A percentile compares a stretch with the other conserved stretches of the same genome.
phyloP scores from a whole-genome alignment of 495 filamentous ascomycete genomes.

The Elasticomyces elasticus region DNA sequence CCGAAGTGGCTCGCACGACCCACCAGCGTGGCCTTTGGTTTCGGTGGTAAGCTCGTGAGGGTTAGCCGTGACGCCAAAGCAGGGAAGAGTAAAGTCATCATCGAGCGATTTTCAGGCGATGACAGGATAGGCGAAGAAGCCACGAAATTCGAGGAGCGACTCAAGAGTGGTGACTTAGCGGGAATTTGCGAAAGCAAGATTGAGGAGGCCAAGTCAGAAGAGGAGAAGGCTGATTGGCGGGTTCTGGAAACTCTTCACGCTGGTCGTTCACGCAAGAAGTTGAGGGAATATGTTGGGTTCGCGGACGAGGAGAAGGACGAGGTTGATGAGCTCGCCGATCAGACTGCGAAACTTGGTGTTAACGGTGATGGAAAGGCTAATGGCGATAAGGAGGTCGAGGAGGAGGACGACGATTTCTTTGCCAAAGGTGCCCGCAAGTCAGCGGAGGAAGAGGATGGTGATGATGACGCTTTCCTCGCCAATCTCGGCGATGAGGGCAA shows the following conservation, averaged over 20 bases:
- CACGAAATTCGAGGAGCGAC: constrained; percentile 72
- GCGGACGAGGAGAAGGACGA: constrained; percentile 48
- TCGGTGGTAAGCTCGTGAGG: constrained; percentile 84
- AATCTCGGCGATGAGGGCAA: constrained; percentile 65
- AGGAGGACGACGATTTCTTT: constrained; percentile 59
- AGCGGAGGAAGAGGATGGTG: too few species aligned
- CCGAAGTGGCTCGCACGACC: constrained; percentile 87
- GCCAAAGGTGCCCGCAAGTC: constrained; percentile 59
- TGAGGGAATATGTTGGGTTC: constrained; percentile 84
- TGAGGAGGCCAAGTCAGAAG: constrained; percentile 61
- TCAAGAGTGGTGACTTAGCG: constrained; percentile 65
- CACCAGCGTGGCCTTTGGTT: constrained; percentile 83
- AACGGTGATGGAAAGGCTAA: constrained; percentile 36
- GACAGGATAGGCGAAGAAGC: constrained; percentile 73
- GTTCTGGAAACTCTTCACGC: constrained; percentile 83
- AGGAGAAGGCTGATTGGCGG: constrained; percentile 92
- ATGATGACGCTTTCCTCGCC: constrained; percentile 72
- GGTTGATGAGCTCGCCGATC: constrained; percentile 31
- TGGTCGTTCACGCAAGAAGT: constrained; percentile 64
- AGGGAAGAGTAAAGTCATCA: constrained; percentile 65
- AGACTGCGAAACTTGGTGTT: constrained; percentile 12
- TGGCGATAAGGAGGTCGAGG: constrained; percentile 40
- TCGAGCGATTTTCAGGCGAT: constrained; percentile 82
- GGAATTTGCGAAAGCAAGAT: constrained; percentile 75
- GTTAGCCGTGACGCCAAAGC: constrained; percentile 54